Percentiles rank a stretch among this genome's conserved stretches.
Evolutionary conservation across 164 flowering plant species (phyloP).

Genomic region (Macadamia integrifolia): DNA sequence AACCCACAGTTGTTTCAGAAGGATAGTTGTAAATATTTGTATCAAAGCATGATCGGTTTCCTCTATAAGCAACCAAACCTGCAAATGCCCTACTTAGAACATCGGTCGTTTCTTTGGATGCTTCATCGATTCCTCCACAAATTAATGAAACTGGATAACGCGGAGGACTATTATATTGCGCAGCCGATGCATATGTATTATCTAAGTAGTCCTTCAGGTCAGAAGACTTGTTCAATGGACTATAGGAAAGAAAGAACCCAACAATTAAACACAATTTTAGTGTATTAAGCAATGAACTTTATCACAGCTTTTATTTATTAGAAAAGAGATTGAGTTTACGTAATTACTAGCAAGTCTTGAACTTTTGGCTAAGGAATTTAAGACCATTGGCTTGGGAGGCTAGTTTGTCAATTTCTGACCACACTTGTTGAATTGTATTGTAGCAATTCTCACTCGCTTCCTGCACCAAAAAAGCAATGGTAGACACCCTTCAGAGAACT

Average conservation of each 20-base stretch:
- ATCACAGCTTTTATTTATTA: neutral
- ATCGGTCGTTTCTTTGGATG: slow-evolving; percentile 7
- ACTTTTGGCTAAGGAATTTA: slow-evolving; percentile 30
- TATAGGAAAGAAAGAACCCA: neutral
- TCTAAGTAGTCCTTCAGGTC: slow-evolving; percentile 24
- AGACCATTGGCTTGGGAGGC: slow-evolving; percentile 46
- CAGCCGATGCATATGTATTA: slow-evolving; percentile 13
- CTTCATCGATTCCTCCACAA: slow-evolving; percentile 36
- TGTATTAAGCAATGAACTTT: neutral
- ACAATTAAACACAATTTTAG: neutral
- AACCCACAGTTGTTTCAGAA: neutral
- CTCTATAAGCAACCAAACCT: slow-evolving; percentile 20
- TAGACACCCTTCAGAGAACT: neutral
- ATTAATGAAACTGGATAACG: slow-evolving; percentile 15
- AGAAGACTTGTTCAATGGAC: neutral
- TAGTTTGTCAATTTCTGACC: slow-evolving; percentile 43
- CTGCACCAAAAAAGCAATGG: slow-evolving; percentile 14
- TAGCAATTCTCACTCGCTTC: slow-evolving; percentile 47
- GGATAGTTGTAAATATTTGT: neutral
- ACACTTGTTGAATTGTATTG: slow-evolving; percentile 39
- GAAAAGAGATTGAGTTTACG: too few relatives aligned
- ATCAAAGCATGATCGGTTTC: slow-evolving; percentile 14
- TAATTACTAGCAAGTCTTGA: slow-evolving; percentile 54
- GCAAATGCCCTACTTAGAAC: slow-evolving; percentile 27
- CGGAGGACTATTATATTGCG: slow-evolving; percentile 36